phyloP scores from a whole-genome alignment of 306 rosid genomes.

The Notholithocarpus densiflorus region DNA sequence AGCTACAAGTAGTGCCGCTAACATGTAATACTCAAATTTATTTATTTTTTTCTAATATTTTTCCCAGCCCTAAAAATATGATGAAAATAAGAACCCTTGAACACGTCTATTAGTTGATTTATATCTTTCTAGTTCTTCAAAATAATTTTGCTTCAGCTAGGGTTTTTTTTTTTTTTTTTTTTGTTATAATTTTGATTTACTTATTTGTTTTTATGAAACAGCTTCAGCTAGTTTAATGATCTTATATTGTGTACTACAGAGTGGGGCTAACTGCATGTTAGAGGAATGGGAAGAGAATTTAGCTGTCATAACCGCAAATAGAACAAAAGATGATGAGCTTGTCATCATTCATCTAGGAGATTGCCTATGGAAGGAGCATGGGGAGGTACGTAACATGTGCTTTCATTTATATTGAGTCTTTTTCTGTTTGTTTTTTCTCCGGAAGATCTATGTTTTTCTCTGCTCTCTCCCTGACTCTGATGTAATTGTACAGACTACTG shows the following conservation, averaged over 20 bases:
- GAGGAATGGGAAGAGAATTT: constrained; percentile 92
- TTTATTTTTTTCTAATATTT: neutral
- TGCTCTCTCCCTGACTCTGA: constrained; percentile 20
- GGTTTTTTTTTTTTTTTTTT: too few species aligned
- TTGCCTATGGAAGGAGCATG: constrained; percentile 85
- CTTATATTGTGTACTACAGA: constrained; percentile 35
- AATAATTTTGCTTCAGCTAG: neutral
- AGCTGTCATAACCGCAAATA: constrained; percentile 84
- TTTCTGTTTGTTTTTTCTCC: neutral
- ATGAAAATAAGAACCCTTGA: neutral
- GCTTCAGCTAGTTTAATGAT: constrained; percentile 4
- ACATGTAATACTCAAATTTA: neutral
- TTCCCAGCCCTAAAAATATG: neutral
- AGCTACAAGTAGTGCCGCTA: neutral
- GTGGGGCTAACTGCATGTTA: constrained; percentile 65
- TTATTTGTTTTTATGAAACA: too few species aligned
- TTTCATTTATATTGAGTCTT: neutral
- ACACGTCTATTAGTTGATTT: neutral
- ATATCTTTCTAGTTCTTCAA: neutral
- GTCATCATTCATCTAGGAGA: constrained; percentile 89
- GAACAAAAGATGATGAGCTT: constrained; percentile 92
- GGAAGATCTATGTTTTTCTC: constrained; percentile 24
- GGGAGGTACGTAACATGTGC: constrained; percentile 53
- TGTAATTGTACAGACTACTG: constrained; percentile 51
- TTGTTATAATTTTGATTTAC: too few species aligned